A percentile compares a stretch with the other conserved stretches of the same genome.
Conservation (phyloP, 2,329 filamentous ascomycete species). For the Alternaria infectoria region DNA sequence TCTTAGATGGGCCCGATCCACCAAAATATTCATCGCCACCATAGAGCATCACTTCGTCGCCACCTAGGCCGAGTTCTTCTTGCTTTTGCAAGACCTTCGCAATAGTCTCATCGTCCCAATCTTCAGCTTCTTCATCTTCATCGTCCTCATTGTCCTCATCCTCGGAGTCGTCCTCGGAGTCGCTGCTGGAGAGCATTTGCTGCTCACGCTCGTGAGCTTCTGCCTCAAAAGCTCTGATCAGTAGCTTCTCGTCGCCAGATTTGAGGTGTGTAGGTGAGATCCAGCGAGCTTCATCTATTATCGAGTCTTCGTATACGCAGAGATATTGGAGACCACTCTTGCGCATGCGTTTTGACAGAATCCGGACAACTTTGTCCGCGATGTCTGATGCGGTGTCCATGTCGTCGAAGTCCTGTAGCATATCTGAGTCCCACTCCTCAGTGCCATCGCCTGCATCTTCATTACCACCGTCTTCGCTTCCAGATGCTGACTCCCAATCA, state of each 20-base stretch:
- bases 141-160: conserved; percentile 50
- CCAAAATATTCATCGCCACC: conserved; percentile 55
- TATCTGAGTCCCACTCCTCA: conserved; percentile 53
- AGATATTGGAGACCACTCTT: conserved; percentile 58
- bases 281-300: conserved; percentile 59
- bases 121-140: conserved; percentile 38
- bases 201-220: conserved; percentile 21
- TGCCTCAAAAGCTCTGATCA: conserved; percentile 40
- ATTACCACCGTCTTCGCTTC: conserved; percentile 14
- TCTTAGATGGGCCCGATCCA: conserved; percentile 32
- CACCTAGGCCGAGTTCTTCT: conserved; percentile 67
- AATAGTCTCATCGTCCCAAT: conserved; percentile 65
- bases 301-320: conserved; percentile 55
- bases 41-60: conserved; percentile 65
- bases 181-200: conserved; percentile 25
- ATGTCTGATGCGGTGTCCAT: conserved; percentile 59
- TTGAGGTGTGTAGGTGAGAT: conserved; percentile 45
- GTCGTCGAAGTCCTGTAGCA: conserved; percentile 56
- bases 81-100: conserved; percentile 67
- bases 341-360: conserved; percentile 56
- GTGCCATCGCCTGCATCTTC: conserved; percentile 9
- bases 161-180: conserved; percentile 62
- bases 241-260: conserved; percentile 25
- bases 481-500: conserved; percentile 36
- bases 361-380: conserved; percentile 49